Evolutionary conservation across 371 early-diverging fungal genomes (phyloP), one percentile per base, ranked within the genome.

Genomic region (Lichtheimia ornata): DNA sequence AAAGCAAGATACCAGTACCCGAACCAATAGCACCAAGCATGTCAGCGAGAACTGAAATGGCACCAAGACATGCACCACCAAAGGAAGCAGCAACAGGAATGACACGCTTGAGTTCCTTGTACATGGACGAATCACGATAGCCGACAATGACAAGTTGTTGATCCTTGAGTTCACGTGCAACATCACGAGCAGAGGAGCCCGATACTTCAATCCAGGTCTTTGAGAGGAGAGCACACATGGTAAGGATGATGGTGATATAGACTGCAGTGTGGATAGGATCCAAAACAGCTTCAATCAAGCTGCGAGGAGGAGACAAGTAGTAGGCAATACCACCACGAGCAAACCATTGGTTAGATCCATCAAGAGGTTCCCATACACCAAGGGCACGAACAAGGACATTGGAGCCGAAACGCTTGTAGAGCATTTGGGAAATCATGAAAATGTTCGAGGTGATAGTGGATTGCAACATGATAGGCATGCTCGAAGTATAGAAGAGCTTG

Each of bases 401-500:
- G 50, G 94, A 88, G 3, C 98, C 98, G 87, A 96, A 99, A 59
- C 94, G 88, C 72, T 87, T 91, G 86, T 89, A 98, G 52, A 99
- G 87, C 75, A 97, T 85, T 83, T 97, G 98, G 18, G 99, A 98
- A 70, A 98, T 86, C 81, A 97, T 89, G 79, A 94, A 98, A 66
- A 97, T 82, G 76, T 98, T 94, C 68, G 97, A 94, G 50, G 94
- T 90, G 63, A 99, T 84, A 50, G 99, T 95, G 35, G 98, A 96
- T 82, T 99, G 99, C 61, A 99, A 88, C 94, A 99, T 98, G 71
- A 99, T 94, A 57, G 99, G 99, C 96, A 97, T 99, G 86, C 96
- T 98, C 68, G 99, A 97, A 52, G 99, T 98, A 86, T 99, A 99
- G 76, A 99, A 97, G 53, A 99, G 85, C 86, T 99, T 99, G 87